Base-by-base conservation (phyloP, 2,329 filamentous ascomycete species). In the Fusarium annulatum region DNA sequence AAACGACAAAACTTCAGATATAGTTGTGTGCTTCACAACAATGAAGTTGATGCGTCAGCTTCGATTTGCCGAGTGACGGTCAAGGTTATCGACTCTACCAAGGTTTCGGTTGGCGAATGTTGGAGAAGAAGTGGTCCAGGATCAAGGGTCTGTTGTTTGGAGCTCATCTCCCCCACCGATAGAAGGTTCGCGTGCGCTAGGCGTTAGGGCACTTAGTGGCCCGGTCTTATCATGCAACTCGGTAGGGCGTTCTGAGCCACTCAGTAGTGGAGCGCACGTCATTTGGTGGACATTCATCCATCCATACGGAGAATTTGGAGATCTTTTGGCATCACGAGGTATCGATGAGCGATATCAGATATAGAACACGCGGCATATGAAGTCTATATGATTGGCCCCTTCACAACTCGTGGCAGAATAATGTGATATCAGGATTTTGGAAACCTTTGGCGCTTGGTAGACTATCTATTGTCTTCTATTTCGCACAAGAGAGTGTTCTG, bases 151-250 rank as follows among this genome's bases (percentile, higher is more conserved):
- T 59, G 53, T 51, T 63, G 52, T 45, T 65, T 59, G 57, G 49
- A 71, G 57, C 51, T 28, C 33, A 53, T 60, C 70, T 63, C 76
- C 76, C 76, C 76, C 76, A 73, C 76, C 71, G 65, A 71, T 67
- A 43, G 65, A 64, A 69, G 28, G 38, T 52, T 69, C 48, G 48
- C 51, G 57, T 62, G 28, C 57, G 46, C 66, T 68, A 76, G 74
- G 60, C 62, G 67, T 64, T 68, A 63, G 76, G 76, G 72, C 76
- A 67, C 46, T 66, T 67, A 53, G 68, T 56, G 73, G 75, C 42
- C 70, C 63, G 67, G 46, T 46, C 68, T 65, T 55, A 46, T 71
- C 49, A 51, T 57, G 55, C 61, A 61, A 61, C 48, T 49, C 57
- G 51, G 65, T 55, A 36, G 52, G 30, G 30, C 57, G 59, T 61